phyloP scores from a whole-genome alignment of 371 early-diverging fungal genomes.

The Syncephalis fuscata region DNA sequence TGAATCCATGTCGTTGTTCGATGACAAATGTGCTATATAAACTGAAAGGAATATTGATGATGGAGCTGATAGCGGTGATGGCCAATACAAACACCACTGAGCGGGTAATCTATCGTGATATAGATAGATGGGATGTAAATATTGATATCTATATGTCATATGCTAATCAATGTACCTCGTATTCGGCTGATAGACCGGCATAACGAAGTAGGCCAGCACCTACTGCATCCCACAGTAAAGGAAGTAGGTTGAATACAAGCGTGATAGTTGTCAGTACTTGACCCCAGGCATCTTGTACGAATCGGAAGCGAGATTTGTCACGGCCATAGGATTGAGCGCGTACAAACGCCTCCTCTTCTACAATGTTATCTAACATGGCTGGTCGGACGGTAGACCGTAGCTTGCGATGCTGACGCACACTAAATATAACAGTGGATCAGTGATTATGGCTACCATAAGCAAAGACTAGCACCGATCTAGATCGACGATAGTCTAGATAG shows the following conservation, averaged over 20 bases:
- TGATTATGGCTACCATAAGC: too few relatives aligned
- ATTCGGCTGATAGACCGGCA: constrained; percentile 42
- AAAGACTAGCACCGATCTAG: too few relatives aligned
- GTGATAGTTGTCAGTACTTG: constrained; percentile 45
- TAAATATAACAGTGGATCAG: constrained; percentile 6
- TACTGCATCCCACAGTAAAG: constrained; percentile 52
- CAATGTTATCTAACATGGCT: constrained; percentile 38
- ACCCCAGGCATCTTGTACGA: constrained; percentile 37
- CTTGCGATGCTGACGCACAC: constrained; percentile 56
- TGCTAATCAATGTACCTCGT: constrained; percentile 33
- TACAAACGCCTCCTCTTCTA: constrained; percentile 47
- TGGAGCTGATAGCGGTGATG: constrained; percentile 37
- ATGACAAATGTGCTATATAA: constrained; percentile 88
- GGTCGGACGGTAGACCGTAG: constrained; percentile 45
- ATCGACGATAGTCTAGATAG: too few relatives aligned
- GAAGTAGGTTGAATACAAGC: constrained; percentile 48
- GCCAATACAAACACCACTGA: constrained; percentile 59
- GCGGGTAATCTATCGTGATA: constrained; percentile 45
- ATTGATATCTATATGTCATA: not conserved
- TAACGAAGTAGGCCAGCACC: constrained; percentile 29
- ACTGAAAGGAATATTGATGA: constrained; percentile 61
- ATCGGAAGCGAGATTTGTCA: constrained; percentile 70
- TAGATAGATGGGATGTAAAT: not conserved
- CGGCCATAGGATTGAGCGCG: constrained; percentile 75
- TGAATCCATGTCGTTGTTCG: constrained; percentile 92